These are phyloP conservation scores for Kwoniella bestiolae DNA, from an alignment of 768 basidiomycete species.

Conservation along the genomic window DNA sequence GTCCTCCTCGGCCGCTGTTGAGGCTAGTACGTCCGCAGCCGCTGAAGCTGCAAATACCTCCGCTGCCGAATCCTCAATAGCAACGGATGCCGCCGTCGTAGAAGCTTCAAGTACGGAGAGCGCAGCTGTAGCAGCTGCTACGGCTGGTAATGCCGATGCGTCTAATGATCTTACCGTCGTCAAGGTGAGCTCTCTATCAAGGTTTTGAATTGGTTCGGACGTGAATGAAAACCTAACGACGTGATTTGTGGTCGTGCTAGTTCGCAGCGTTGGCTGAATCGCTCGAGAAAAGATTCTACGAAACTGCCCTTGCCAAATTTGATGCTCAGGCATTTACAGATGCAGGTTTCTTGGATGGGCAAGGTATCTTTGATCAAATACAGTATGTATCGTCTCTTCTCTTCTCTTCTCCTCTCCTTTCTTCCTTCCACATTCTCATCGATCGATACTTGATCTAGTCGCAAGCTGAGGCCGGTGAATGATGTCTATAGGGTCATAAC, in stretches of 20 bases:
- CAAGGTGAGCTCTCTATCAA: too few species aligned
- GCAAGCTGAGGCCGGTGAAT: too few species aligned
- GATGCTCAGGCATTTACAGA: conserved; percentile 25
- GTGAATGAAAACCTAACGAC: not conserved
- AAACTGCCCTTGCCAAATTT: conserved; percentile 28
- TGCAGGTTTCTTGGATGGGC: conserved; percentile 26
- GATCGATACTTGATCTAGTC: too few species aligned
- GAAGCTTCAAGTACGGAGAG: not conserved
- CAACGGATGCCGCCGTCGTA: not conserved
- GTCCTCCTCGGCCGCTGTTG: not conserved
- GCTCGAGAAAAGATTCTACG: conserved; percentile 42
- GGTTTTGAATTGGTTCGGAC: not conserved
- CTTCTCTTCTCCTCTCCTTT: too few species aligned
- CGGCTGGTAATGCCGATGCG: not conserved
- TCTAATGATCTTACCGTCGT: conserved; percentile 21
- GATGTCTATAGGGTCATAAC: conserved; percentile 19
- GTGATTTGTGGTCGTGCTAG: not conserved
- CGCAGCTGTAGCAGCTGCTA: not conserved
- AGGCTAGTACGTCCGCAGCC: not conserved
- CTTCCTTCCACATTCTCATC: too few species aligned
- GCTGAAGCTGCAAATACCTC: not conserved
- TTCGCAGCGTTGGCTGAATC: conserved; percentile 30
- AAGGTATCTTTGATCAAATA: conserved; percentile 22
- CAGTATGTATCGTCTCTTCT: not conserved
- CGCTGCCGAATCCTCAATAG: not conserved